These are phyloP conservation scores for Hibiscus syriacus DNA, from an alignment of 345 rosid genomes.

Conservation along the genomic window DNA sequence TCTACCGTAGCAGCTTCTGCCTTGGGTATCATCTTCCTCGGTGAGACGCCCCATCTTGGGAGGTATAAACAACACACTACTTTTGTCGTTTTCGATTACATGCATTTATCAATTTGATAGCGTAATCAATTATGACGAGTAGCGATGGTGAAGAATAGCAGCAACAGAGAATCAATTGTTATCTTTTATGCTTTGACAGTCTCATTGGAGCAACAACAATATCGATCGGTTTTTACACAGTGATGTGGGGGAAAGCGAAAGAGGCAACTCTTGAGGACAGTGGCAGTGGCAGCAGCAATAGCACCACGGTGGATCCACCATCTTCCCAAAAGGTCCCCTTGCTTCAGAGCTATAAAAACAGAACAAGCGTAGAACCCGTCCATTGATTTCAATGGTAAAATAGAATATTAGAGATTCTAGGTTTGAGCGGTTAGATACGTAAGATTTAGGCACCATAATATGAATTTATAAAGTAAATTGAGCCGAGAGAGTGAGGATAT, in stretches of 20 bases:
- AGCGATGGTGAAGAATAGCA: not conserved
- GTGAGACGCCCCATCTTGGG: slow-evolving; percentile 62
- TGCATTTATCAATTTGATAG: not conserved
- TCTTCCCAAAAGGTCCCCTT: slow-evolving; percentile 44
- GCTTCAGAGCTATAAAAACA: slow-evolving; percentile 41
- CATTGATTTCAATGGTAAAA: too few species aligned
- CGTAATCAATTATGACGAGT: not conserved
- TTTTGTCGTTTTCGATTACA: not conserved
- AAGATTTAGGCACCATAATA: too few species aligned
- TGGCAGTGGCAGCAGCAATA: slow-evolving; percentile 9
- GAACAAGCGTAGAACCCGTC: slow-evolving; percentile 27
- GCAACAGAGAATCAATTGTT: not conserved
- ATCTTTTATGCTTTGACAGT: slow-evolving; percentile 21
- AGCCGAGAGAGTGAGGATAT: too few species aligned
- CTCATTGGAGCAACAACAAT: slow-evolving; percentile 65
- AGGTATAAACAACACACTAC: slow-evolving; percentile 37
- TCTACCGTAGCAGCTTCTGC: slow-evolving; percentile 63
- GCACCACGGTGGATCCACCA: slow-evolving; percentile 14
- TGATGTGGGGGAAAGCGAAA: slow-evolving; percentile 85
- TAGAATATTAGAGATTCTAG: too few species aligned
- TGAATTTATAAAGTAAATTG: too few species aligned
- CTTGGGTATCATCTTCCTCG: slow-evolving; percentile 58
- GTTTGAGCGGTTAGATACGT: too few species aligned
- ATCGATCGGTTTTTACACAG: slow-evolving; percentile 69
- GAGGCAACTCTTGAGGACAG: slow-evolving; percentile 36